These are phyloP conservation scores for Lathyrus oleraceus DNA, from an alignment of 306 rosid species.

Conservation along the genomic window DNA sequence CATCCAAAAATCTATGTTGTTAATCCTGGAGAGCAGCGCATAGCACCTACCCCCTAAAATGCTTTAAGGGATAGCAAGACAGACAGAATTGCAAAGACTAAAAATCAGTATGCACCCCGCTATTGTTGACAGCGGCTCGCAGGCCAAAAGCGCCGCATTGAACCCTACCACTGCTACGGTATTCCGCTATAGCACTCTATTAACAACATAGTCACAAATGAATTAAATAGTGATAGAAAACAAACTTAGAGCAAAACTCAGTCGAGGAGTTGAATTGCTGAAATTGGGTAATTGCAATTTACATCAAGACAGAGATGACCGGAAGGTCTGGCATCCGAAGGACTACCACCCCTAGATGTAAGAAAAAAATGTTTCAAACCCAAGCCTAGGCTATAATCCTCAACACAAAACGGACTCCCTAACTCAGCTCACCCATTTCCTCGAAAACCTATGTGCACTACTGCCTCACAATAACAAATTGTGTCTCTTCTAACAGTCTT, in stretches of 20 bases:
- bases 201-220: background rate
- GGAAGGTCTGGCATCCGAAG: background rate
- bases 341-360: background rate
- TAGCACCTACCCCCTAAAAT: too few relatives aligned
- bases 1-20: background rate
- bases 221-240: slow-evolving; percentile 10
- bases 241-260: background rate
- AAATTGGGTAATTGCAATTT: slow-evolving; percentile 1
- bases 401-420: background rate
- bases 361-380: slow-evolving; percentile 1
- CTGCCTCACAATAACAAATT: background rate
- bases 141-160: too few relatives aligned
- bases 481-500: slow-evolving; percentile 5
- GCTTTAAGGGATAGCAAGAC: too few relatives aligned
- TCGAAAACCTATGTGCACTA: background rate
- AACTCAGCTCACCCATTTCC: background rate
- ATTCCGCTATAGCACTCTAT: too few relatives aligned
- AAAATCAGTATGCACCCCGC: too few relatives aligned
- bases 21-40: too few relatives aligned
- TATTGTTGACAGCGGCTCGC: too few relatives aligned
- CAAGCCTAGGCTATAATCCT: background rate
- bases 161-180: too few relatives aligned
- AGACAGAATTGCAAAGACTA: too few relatives aligned
- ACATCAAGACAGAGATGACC: background rate
- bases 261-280: background rate